Evolutionary conservation across 345 rosid genomes (phyloP).

Genomic region (Cardiospermum halicacabum): DNA sequence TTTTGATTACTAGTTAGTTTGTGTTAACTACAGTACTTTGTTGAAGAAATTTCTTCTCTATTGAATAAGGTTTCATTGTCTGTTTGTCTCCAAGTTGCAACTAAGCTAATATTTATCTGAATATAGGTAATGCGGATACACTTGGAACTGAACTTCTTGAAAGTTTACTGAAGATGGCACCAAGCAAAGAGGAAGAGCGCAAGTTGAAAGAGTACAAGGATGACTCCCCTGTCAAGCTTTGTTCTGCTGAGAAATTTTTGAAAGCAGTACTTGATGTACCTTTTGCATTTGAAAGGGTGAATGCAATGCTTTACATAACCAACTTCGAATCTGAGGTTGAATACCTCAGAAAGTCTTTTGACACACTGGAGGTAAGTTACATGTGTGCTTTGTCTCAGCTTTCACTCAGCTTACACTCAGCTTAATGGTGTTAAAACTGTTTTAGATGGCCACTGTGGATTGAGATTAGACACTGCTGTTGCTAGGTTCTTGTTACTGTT

Average conservation of each 20-base stretch:
- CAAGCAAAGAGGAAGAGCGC: conserved; percentile 89
- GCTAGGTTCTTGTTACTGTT: background rate
- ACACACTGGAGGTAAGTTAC: conserved; percentile 78
- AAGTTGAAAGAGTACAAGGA: conserved; percentile 72
- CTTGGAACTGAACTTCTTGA: conserved; percentile 98
- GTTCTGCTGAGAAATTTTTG: conserved; percentile 88
- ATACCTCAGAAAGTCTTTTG: conserved; percentile 71
- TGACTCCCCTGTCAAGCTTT: conserved; percentile 72
- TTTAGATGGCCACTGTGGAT: background rate
- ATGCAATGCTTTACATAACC: conserved; percentile 80
- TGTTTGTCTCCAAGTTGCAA: conserved; percentile 1
- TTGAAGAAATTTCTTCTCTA: too few relatives aligned
- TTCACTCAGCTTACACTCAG: background rate
- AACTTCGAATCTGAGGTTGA: conserved; percentile 92
- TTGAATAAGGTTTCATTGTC: background rate
- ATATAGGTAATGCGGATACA: conserved; percentile 79
- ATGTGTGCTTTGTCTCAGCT: background rate
- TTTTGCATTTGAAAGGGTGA: conserved; percentile 84
- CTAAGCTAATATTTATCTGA: conserved; percentile 16
- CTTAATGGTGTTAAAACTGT: background rate
- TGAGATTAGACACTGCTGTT: background rate
- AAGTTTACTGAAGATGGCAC: conserved; percentile 89
- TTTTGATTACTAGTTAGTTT: too few relatives aligned
- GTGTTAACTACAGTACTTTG: too few relatives aligned
- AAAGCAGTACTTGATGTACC: conserved; percentile 88